phyloP scores from a whole-genome alignment of 768 basidiomycete genomes.

The Myochromella boudieri region DNA sequence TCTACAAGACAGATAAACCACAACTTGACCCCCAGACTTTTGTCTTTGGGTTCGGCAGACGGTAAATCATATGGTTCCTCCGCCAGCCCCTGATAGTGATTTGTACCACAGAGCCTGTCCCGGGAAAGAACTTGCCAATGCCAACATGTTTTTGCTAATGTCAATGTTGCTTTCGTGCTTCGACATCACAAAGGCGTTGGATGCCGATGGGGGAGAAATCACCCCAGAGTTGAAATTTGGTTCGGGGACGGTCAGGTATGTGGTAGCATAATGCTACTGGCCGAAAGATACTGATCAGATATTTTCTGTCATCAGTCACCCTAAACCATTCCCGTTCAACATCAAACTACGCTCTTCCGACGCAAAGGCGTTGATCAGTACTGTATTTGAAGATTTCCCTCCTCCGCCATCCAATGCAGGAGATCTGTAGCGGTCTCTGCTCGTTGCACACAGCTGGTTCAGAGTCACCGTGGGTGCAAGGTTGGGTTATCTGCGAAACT shows the following conservation, averaged over 20 bases:
- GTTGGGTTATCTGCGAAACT: too few relatives aligned
- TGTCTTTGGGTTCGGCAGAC: slow-evolving; percentile 40
- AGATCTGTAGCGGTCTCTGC: slow-evolving; percentile 6
- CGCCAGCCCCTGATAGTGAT: not conserved
- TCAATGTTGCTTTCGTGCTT: slow-evolving; percentile 31
- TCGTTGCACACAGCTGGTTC: not conserved
- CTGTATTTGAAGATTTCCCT: slow-evolving; percentile 15
- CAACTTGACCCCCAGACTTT: slow-evolving; percentile 29
- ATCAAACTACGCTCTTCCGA: slow-evolving; percentile 13
- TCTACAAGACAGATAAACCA: slow-evolving; percentile 31
- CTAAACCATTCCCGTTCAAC: slow-evolving; percentile 15
- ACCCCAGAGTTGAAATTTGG: slow-evolving; percentile 9
- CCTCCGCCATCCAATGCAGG: slow-evolving; percentile 13
- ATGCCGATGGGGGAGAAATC: slow-evolving; percentile 25
- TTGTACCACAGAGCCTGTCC: slow-evolving; percentile 32
- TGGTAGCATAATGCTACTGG: not conserved
- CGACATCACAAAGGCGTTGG: slow-evolving; percentile 27
- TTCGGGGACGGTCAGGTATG: slow-evolving; percentile 15
- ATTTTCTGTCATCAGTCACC: slow-evolving; percentile 6
- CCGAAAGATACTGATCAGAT: not conserved
- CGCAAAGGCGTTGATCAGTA: slow-evolving; percentile 11
- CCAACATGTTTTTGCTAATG: slow-evolving; percentile 20
- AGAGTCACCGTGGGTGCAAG: not conserved
- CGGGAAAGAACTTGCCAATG: slow-evolving; percentile 30
- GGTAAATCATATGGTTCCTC: slow-evolving; percentile 23